A percentile compares a stretch with the other conserved stretches of the same genome.
Conservation (phyloP, 2,329 filamentous ascomycete genomes). For the Exophiala sp. region DNA sequence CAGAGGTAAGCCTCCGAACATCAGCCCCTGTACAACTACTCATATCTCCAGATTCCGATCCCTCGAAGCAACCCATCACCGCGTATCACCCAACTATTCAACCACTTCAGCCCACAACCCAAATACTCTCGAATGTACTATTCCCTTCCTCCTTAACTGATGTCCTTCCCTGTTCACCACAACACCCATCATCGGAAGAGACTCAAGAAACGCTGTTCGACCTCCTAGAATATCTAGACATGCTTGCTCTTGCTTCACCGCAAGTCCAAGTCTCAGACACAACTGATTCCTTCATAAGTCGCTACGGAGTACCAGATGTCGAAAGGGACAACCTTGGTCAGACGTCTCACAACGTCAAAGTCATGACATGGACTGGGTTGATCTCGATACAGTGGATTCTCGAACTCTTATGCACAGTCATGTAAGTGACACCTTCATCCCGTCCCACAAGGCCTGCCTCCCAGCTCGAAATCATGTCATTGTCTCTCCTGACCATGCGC, state of each 20-base stretch:
- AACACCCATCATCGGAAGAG: conserved; percentile 35
- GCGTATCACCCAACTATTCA: conserved; percentile 37
- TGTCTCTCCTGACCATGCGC: background rate
- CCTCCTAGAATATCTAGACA: conserved; percentile 61
- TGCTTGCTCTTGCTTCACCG: conserved; percentile 48
- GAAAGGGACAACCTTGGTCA: conserved; percentile 23
- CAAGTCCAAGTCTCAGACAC: conserved; percentile 31
- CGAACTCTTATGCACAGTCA: conserved; percentile 29
- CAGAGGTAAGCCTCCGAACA: background rate
- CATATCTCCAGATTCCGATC: background rate
- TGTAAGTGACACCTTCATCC: conserved; percentile 13
- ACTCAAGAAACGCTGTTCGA: conserved; percentile 60
- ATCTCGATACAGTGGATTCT: conserved; percentile 40
- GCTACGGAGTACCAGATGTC: conserved; percentile 33
- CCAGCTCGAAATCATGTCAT: background rate
- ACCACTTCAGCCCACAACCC: conserved; percentile 30
- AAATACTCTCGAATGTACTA: conserved; percentile 30
- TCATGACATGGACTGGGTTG: conserved; percentile 43
- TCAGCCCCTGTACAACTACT: background rate
- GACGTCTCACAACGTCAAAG: conserved; percentile 32
- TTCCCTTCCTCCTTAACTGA: conserved; percentile 7
- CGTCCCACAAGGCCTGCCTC: background rate
- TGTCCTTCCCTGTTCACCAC: background rate
- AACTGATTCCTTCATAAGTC: conserved; percentile 22
- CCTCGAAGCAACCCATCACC: background rate